These are phyloP conservation scores for Heritiera fomes DNA, from an alignment of 345 rosid genomes.

Conservation along the genomic window DNA sequence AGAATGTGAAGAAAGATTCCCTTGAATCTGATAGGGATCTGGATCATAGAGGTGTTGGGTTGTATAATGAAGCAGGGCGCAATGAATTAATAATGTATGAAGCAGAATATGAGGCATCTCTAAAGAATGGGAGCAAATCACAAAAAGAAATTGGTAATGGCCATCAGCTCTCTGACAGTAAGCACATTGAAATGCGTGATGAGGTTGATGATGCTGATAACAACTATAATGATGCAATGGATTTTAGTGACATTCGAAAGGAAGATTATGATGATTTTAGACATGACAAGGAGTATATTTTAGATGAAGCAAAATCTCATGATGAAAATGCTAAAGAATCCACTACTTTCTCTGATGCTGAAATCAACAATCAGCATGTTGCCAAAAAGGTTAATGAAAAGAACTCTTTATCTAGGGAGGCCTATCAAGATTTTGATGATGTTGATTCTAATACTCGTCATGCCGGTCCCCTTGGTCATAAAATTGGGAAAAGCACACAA, in stretches of 20 bases:
- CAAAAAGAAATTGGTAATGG: conserved; percentile 28
- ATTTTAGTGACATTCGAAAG: conserved; percentile 45
- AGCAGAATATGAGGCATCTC: conserved; percentile 77
- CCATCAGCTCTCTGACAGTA: conserved; percentile 26
- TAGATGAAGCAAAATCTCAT: conserved; percentile 24
- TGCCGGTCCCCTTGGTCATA: conserved; percentile 29
- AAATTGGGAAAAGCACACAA: conserved; percentile 44
- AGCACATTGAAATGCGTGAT: conserved; percentile 29
- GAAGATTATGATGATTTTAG: conserved; percentile 58
- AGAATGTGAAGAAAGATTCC: conserved; percentile 31
- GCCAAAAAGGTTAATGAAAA: conserved; percentile 44
- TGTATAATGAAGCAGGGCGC: conserved; percentile 89
- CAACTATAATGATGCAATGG: conserved; percentile 59
- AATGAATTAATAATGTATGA: conserved; percentile 77
- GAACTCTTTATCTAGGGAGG: conserved; percentile 35
- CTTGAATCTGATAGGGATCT: conserved; percentile 28
- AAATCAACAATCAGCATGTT: conserved; percentile 35
- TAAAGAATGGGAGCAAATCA: conserved; percentile 41
- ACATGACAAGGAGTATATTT: conserved; percentile 37
- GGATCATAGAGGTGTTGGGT: conserved; percentile 52
- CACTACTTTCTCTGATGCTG: conserved; percentile 30
- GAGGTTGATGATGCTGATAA: conserved; percentile 44
- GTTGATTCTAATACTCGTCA: conserved; percentile 25
- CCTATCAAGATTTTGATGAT: conserved; percentile 26
- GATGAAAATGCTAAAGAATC: conserved; percentile 28